Percentiles rank a stretch among this genome's conserved stretches.
Evolutionary conservation across 108 stramenopile species (phyloP).

Genomic region (Conticribra guillardii): DNA sequence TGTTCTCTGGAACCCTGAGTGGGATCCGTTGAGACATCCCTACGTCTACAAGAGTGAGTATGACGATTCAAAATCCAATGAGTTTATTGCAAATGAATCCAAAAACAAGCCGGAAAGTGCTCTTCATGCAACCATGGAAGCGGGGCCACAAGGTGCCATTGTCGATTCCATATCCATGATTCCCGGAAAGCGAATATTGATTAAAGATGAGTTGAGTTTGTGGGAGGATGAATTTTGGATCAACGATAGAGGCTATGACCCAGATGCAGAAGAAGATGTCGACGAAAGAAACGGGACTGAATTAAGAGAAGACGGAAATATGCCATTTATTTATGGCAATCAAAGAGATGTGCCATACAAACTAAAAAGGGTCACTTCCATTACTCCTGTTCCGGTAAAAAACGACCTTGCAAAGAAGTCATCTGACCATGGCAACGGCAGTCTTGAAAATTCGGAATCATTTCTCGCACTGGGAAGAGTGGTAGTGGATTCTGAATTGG

Average conservation of each 20-base stretch:
- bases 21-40: constrained; percentile 67
- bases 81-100: not conserved
- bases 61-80: not conserved
- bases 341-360: constrained; percentile 81
- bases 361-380: constrained; percentile 61
- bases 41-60: constrained; percentile 52
- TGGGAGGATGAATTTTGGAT: constrained; percentile 84
- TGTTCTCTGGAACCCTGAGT: constrained; percentile 64
- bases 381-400: too few species aligned
- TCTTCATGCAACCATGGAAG: constrained; percentile 82
- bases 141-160: constrained; percentile 64
- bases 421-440: not conserved
- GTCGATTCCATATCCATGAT: constrained; percentile 74
- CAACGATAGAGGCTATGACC: constrained; percentile 85
- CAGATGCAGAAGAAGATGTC: constrained; percentile 44
- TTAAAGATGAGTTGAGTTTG: constrained; percentile 79
- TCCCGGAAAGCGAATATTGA: constrained; percentile 75
- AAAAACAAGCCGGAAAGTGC: not conserved
- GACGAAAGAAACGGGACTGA: not conserved
- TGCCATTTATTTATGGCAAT: constrained; percentile 82
- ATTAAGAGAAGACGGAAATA: constrained; percentile 13
- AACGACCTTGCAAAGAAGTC: constrained; percentile 1
- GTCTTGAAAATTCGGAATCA: constrained; percentile 4
- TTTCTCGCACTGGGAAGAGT: constrained; percentile 13
- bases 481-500: constrained; percentile 48